Evolutionary conservation across 2,329 filamentous ascomycete species (phyloP).

Genomic region (Fusarium burgessii): DNA sequence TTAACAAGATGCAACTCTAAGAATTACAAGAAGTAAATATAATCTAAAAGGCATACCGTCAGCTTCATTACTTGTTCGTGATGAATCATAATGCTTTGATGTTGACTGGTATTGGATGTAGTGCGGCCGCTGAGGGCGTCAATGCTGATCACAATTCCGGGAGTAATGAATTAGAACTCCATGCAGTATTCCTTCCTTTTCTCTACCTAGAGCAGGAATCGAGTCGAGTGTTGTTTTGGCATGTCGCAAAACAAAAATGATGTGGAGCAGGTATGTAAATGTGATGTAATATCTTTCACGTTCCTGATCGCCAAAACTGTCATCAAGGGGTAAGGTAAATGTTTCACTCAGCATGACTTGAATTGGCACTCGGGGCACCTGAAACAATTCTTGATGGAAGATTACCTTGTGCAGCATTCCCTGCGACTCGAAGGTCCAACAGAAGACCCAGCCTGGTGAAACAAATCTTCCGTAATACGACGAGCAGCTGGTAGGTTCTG

Average conservation of each 20-base stretch:
- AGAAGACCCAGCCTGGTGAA: neutral
- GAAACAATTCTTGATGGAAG: neutral
- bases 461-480: neutral
- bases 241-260: neutral
- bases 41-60: neutral
- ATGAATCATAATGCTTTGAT: neutral
- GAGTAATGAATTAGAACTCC: neutral
- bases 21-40: neutral
- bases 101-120: accelerated
- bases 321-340: too few relatives aligned
- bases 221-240: neutral
- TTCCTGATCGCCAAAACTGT: neutral
- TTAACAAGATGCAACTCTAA: neutral
- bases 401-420: neutral
- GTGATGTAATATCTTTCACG: too few relatives aligned
- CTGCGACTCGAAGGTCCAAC: too few relatives aligned
- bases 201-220: neutral
- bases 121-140: neutral
- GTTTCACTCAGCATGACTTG: neutral
- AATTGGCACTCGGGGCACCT: too few relatives aligned
- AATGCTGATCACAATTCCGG: neutral
- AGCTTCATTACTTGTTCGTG: neutral
- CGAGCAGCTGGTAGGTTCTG: neutral
- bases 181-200: too few relatives aligned
- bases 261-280: accelerated